A percentile compares a stretch with the other conserved stretches of the same genome.
phyloP scores from a whole-genome alignment of 441 rosid genomes.

The Pelargonium exstipulatum region DNA sequence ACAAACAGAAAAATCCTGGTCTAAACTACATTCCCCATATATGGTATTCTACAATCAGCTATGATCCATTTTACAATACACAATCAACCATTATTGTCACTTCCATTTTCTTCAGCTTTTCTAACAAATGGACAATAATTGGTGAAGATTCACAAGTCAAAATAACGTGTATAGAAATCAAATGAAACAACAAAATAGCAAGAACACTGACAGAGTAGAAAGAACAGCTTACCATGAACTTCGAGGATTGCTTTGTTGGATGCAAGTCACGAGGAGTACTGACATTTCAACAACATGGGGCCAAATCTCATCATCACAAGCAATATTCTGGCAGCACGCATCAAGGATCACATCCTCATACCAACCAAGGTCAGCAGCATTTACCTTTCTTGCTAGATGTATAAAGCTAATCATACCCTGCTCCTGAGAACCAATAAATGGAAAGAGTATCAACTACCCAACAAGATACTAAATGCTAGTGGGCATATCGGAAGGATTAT shows the following conservation, averaged over 20 bases:
- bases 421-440: conserved; percentile 45
- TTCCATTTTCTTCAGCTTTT: neutral
- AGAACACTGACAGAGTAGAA: neutral
- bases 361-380: conserved; percentile 46
- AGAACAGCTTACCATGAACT: conserved; percentile 52
- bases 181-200: neutral
- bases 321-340: conserved; percentile 84
- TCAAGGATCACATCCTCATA: conserved; percentile 76
- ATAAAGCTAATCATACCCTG: conserved; percentile 76
- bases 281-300: conserved; percentile 69
- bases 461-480: neutral
- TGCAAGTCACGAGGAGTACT: conserved; percentile 49
- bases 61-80: neutral
- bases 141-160: neutral
- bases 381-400: conserved; percentile 57
- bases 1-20: neutral
- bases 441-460: conserved; percentile 2
- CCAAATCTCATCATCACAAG: conserved; percentile 74
- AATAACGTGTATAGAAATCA: neutral
- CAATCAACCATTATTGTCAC: neutral
- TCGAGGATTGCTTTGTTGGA: conserved; percentile 56
- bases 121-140: neutral
- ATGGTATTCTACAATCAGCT: neutral
- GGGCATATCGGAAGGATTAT: no score
- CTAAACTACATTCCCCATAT: neutral